A percentile compares a stretch with the other conserved stretches of the same genome.
phyloP scores from a whole-genome alignment of 495 filamentous ascomycete genomes.

The Aspergillus coremiiformis region DNA sequence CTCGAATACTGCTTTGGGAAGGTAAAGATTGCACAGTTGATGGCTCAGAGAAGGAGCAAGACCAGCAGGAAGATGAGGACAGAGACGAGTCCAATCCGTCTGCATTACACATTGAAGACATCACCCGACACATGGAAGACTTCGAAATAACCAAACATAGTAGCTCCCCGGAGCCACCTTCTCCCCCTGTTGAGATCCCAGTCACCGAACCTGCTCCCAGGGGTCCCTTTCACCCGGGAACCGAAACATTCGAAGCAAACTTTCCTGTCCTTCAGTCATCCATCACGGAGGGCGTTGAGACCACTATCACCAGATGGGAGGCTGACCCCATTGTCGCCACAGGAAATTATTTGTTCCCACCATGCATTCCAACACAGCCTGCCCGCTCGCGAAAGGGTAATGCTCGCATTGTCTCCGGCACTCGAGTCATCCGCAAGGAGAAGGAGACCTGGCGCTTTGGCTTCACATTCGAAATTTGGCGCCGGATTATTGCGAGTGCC shows the following conservation, averaged over 20 bases:
- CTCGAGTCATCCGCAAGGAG: neutral
- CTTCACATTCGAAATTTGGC: constrained; percentile 27
- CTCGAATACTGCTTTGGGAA: constrained; percentile 26
- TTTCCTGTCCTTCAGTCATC: constrained; percentile 11
- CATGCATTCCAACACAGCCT: neutral
- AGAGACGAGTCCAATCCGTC: neutral
- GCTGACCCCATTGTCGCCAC: neutral
- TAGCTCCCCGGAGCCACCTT: neutral
- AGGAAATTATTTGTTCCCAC: neutral
- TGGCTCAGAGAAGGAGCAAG: constrained; percentile 5
- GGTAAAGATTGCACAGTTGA: constrained; percentile 12
- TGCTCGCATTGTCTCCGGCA: neutral
- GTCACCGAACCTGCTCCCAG: neutral
- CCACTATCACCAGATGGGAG: neutral
- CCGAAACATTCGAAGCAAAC: constrained; percentile 9
- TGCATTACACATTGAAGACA: neutral
- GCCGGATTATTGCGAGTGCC: constrained; percentile 26
- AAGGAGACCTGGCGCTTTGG: constrained; percentile 17
- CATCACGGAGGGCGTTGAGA: neutral
- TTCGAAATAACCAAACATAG: neutral
- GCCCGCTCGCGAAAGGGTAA: neutral
- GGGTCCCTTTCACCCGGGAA: constrained; percentile 14
- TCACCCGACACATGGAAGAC: neutral
- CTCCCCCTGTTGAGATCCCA: neutral
- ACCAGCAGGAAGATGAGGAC: neutral